Evolutionary conservation across 805 yeast genomes (phyloP), one percentile per base, ranked within the genome.

Genomic region (Pichia cephalocereana): DNA sequence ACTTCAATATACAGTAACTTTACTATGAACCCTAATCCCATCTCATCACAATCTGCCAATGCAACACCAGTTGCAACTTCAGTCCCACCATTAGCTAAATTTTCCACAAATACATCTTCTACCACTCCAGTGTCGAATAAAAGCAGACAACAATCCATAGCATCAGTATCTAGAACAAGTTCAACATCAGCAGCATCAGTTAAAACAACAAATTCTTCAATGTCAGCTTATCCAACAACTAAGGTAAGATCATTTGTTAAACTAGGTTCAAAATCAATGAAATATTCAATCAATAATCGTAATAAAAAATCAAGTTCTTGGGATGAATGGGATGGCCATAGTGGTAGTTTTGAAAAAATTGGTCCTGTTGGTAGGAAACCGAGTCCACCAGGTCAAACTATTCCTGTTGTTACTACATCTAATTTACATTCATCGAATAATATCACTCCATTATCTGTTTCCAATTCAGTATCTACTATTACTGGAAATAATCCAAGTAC

Each of bases 341-440:
- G 53, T 37, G 52, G 50, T 8, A 41, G 56, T 15, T 64, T 64
- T 48, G 68, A 64, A 44, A 64, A 64, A 41, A 26, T 64, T 19
- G 68, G 68, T 0, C 66, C 65, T 9, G 68, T 64, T 28, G 68
- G 68, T 12, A 63, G 59, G 41, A 57, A 56, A 30, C 68, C 68
- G 1, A 61, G 60, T 8, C 68, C 68, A 0, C 52, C 63, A 6
- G 68, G 68, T 15, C 60, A 54, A 8, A 64, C 68, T 4, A 64
- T 64, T 27, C 62, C 68, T 1, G 68, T 64, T 27, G 54, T 55
- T 11, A 62, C 67, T 1, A 57, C 55, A 23, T 60, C 66, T 3
- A 56, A 59, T 10, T 48, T 62, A 7, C 64, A 61, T 40, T 49
- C 53, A 6, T 17, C 19, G 37, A 11, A n/a, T 10, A 27, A 17